A percentile compares a stretch with the other conserved stretches of the same genome.
These are phyloP conservation scores for Nemania sp. DNA, from an alignment of 2,329 filamentous ascomycete species.

Conservation along the genomic window DNA sequence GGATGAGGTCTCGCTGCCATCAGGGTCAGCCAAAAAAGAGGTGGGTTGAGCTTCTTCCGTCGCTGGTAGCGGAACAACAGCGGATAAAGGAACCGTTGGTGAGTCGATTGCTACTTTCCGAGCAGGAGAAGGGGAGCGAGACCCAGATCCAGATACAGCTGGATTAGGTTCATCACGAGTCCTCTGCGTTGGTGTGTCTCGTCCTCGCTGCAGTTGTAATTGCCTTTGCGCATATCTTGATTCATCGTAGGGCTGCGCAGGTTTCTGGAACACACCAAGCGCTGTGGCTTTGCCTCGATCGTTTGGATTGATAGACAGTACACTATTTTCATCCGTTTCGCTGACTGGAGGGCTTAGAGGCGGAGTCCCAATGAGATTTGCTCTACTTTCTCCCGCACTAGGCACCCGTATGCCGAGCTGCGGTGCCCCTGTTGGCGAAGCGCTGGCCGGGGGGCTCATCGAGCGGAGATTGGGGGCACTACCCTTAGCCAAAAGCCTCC, in stretches of 20 bases:
- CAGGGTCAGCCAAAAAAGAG: constrained; percentile 50
- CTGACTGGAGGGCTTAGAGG: constrained; percentile 72
- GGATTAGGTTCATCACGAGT: constrained; percentile 51
- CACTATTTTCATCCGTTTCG: constrained; percentile 68
- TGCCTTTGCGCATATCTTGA: constrained; percentile 82
- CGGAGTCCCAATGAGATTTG: constrained; percentile 46
- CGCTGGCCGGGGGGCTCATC: constrained; percentile 51
- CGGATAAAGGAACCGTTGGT: constrained; percentile 32
- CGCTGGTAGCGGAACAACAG: constrained; percentile 37
- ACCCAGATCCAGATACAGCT: constrained; percentile 46
- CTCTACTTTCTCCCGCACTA: constrained; percentile 43
- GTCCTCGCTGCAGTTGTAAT: constrained; percentile 75
- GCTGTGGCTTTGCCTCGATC: constrained; percentile 58
- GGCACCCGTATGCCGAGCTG: constrained; percentile 40
- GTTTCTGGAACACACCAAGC: constrained; percentile 60
- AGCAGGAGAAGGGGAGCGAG: constrained; percentile 52
- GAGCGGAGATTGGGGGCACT: constrained; percentile 72
- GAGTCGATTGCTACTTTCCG: constrained; percentile 43
- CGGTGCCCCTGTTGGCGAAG: constrained; percentile 43
- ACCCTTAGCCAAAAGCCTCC: constrained; percentile 54
- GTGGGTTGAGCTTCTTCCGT: constrained; percentile 41
- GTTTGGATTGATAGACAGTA: constrained; percentile 70
- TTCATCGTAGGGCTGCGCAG: constrained; percentile 77
- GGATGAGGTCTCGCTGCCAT: constrained; percentile 44
- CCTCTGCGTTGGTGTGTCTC: constrained; percentile 61